A percentile compares a stretch with the other conserved stretches of the same genome.
Evolutionary conservation across 164 flowering plant genomes (phyloP).

Genomic region (Nymphaea colorata): DNA sequence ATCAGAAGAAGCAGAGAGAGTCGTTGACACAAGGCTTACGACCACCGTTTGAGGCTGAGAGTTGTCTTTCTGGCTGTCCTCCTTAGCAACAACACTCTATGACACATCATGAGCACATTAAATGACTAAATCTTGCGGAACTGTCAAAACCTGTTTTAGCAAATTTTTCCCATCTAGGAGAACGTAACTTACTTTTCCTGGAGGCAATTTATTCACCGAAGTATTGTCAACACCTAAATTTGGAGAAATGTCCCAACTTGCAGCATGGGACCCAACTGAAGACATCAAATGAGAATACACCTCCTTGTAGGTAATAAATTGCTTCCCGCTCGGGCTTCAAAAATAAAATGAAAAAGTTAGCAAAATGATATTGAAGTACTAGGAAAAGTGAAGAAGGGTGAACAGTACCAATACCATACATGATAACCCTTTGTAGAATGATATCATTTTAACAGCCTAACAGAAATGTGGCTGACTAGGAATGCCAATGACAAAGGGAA

Average conservation of each 20-base stretch:
- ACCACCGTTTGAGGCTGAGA: neutral
- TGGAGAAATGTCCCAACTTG: constrained; percentile 8
- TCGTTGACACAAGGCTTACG: neutral
- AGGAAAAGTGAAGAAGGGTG: too few relatives aligned
- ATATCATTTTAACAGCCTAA: too few relatives aligned
- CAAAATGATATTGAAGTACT: neutral
- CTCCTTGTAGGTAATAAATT: constrained; percentile 67
- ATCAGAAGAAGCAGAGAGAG: constrained; percentile 13
- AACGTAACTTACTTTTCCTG: constrained; percentile 26
- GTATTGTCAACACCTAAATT: constrained; percentile 7
- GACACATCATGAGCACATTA: neutral
- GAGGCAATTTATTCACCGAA: constrained; percentile 8
- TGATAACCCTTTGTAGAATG: too few relatives aligned
- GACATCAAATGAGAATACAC: constrained; percentile 57
- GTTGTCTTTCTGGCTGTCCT: neutral
- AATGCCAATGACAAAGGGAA: too few relatives aligned
- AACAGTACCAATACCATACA: too few relatives aligned
- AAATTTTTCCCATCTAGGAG: neutral
- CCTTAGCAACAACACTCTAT: neutral
- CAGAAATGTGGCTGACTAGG: too few relatives aligned
- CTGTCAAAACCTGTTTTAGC: neutral
- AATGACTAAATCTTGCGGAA: constrained; percentile 2
- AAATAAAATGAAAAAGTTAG: constrained; percentile 6
- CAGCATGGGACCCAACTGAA: constrained; percentile 22
- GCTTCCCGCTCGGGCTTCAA: constrained; percentile 71